Evolutionary conservation across 129 eudicot genomes (phyloP).

Genomic region (Erigeron canadensis): DNA sequence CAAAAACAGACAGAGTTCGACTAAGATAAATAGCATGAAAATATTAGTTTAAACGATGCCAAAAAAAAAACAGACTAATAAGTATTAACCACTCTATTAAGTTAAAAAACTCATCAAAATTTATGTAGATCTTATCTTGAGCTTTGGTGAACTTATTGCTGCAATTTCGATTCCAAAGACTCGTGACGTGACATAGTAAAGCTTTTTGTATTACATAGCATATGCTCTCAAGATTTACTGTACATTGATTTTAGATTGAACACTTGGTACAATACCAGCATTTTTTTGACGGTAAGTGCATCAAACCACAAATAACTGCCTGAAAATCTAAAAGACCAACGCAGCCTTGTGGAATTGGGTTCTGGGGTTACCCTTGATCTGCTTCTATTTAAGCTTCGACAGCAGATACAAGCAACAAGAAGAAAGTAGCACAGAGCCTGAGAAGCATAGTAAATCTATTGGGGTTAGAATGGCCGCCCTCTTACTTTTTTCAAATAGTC

Average conservation of each 20-base stretch:
- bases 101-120: too few species aligned
- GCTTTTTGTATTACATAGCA: slow-evolving; percentile 16
- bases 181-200: not conserved
- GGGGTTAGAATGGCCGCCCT: slow-evolving; percentile 67
- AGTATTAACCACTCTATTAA: too few species aligned
- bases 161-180: not conserved
- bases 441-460: slow-evolving; percentile 77
- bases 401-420: slow-evolving; percentile 75
- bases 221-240: slow-evolving; percentile 19
- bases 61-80: too few species aligned
- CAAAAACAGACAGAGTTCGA: too few species aligned
- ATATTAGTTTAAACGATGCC: too few species aligned
- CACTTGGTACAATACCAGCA: slow-evolving; percentile 2
- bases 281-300: not conserved
- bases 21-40: too few species aligned
- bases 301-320: slow-evolving; percentile 12
- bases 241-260: slow-evolving; percentile 23
- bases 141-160: not conserved
- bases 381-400: slow-evolving; percentile 57
- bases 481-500: slow-evolving; percentile 82
- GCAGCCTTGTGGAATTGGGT: not conserved
- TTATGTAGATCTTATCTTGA: too few species aligned
- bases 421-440: slow-evolving; percentile 74
- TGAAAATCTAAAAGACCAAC: not conserved
- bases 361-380: slow-evolving; percentile 5